Conservation (phyloP, 2,329 filamentous ascomycete genomes). For the Talaromyces albobiverticillius region DNA sequence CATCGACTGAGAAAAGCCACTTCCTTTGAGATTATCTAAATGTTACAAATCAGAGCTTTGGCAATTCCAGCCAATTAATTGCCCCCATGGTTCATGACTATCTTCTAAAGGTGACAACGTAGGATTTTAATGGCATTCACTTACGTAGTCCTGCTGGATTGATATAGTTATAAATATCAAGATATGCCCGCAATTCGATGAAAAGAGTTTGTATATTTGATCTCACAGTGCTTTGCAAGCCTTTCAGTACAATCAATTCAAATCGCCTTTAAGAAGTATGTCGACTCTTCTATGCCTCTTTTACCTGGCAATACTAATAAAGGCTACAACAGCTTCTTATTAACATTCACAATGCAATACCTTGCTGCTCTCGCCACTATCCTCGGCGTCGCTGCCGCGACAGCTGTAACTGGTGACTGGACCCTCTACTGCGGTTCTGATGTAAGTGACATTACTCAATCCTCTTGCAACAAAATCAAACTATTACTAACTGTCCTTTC, state of each 20-base stretch:
- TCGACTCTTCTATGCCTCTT: not conserved
- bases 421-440: not conserved
- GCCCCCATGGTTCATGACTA: no score
- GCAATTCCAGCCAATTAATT: no score
- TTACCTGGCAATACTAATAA: not conserved
- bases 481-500: not conserved
- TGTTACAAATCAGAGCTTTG: no score
- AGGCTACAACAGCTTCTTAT: not conserved
- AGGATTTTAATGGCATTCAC: no score
- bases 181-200: not conserved
- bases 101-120: no score
- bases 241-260: not conserved
- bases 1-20: not conserved
- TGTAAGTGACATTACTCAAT: not conserved
- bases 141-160: not conserved
- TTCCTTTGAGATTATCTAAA: not conserved
- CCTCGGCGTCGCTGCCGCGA: not conserved
- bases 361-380: not conserved
- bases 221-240: no score
- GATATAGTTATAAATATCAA: not conserved
- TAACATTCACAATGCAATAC: slow-evolving; percentile 2
- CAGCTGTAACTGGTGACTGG: not conserved
- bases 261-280: not conserved
- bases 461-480: not conserved
- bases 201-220: not conserved